A percentile compares a stretch with the other conserved stretches of the same genome.
phyloP scores from a whole-genome alignment of 805 yeast genomes.

The Ogataea parapolymorpha region DNA sequence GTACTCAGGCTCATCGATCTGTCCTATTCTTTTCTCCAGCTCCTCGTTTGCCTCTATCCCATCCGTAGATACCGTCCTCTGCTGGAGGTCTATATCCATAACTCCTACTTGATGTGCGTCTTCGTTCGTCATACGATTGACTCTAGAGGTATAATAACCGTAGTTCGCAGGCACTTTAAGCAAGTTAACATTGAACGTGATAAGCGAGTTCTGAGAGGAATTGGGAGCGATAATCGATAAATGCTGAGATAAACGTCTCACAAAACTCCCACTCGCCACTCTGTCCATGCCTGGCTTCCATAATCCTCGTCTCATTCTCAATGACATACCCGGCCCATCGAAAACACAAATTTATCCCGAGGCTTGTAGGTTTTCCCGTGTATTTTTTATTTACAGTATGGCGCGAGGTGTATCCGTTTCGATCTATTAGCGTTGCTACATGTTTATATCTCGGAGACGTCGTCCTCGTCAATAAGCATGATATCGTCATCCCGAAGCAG shows the following conservation, averaged over 20 bases:
- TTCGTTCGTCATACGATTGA: conserved; percentile 75
- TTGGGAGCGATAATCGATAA: conserved; percentile 23
- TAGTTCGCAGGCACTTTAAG: conserved; percentile 65
- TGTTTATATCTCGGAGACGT: conserved; percentile 2
- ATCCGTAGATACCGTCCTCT: conserved; percentile 3
- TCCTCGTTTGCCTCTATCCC: conserved; percentile 1
- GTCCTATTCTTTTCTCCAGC: conserved; percentile 17
- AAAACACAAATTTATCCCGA: neutral
- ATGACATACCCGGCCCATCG: neutral
- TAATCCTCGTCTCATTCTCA: too few relatives aligned
- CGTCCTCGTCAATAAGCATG: conserved; percentile 26
- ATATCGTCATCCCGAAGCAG: conserved; percentile 30
- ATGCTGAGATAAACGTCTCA: conserved; percentile 25
- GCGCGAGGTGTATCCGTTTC: conserved; percentile 7
- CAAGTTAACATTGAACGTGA: conserved; percentile 49
- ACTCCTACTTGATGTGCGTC: conserved; percentile 67
- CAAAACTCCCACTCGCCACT: neutral
- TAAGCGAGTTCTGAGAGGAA: conserved; percentile 19
- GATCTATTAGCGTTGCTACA: neutral
- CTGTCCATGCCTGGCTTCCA: too few relatives aligned
- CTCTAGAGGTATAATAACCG: conserved; percentile 78
- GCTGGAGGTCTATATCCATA: conserved; percentile 26
- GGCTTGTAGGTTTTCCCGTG: neutral
- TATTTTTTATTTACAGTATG: conserved; percentile 1
- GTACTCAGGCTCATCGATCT: conserved; percentile 18